These are phyloP conservation scores for Beta corolliflora DNA, from an alignment of 179 eudicot genomes.

Conservation along the genomic window DNA sequence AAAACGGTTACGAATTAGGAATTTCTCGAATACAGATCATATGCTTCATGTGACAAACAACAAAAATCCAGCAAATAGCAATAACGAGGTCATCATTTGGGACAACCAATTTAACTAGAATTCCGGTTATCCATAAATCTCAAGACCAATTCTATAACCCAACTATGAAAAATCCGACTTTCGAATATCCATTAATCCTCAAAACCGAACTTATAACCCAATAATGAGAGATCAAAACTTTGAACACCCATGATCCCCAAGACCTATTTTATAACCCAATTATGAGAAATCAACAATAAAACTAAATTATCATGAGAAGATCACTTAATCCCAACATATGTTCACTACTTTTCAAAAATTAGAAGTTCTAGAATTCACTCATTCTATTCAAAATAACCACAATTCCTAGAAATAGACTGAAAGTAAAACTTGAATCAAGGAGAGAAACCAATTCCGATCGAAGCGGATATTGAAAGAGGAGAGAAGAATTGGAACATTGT, in stretches of 20 bases:
- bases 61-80: neutral
- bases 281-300: neutral
- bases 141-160: too few relatives aligned
- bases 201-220: too few relatives aligned
- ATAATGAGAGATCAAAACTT: too few relatives aligned
- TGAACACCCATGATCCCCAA: too few relatives aligned
- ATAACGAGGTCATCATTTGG: neutral
- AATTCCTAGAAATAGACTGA: neutral
- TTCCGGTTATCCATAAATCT: too few relatives aligned
- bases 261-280: neutral
- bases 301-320: neutral
- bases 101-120: neutral
- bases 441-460: neutral
- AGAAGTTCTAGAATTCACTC: neutral
- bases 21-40: neutral
- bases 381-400: neutral
- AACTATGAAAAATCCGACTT: too few relatives aligned
- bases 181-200: too few relatives aligned
- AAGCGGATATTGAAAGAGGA: neutral
- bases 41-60: neutral
- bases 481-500: conserved; percentile 17
- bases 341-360: neutral
- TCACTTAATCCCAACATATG: neutral
- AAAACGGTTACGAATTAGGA: too few relatives aligned
- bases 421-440: neutral